Base-by-base conservation (phyloP, 2,329 filamentous ascomycete species). In the Eutypella sp. region DNA sequence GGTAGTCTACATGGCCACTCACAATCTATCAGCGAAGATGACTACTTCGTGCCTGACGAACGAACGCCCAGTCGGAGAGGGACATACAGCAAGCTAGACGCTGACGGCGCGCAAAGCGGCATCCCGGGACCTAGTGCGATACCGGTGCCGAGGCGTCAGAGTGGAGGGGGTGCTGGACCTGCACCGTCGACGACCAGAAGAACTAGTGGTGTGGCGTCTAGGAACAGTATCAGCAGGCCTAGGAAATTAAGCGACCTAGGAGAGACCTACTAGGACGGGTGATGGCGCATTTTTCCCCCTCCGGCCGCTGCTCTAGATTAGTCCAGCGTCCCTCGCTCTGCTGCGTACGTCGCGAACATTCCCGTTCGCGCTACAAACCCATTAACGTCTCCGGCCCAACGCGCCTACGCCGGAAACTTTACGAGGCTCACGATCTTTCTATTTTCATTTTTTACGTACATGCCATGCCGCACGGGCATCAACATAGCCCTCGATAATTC, bases 1-100 rank as follows among this genome's bases (percentile, higher is more conserved):
- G 79, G 84, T 45, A 82, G 79, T 50, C 68, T 77, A 10, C 78
- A 83, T 52, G 72, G 76, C 4, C 75, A 81, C 54, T 78, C 78
- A 11, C 67, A 75, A 42, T 83, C 78, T 58, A 72, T 83, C 60
- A 78, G 75, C 53, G 69, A 75, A 44, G 76, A 78, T 49, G 71
- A 72, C 29, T 75, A 76, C 33, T 76, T 79, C 46, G 71, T 71
- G 25, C 68, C 69, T 42, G 70, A 74, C 46, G 69, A 72, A 24
- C 69, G 71, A 23, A 80, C 75, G n/a, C 76, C 78, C 1, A 81
- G 75, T 57, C 71, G 78, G 40, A 68, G 76, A 18, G 74, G 75
- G 6, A 79, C 73, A 2, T 80, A 74, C 51, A 74, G 72, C 37
- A 73, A 71, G 49, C 64, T 69, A 25, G 76, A 78, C 39, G 49